These are phyloP conservation scores for Sarocladium oryzae DNA, from an alignment of 2,329 filamentous ascomycete species.

Conservation along the genomic window DNA sequence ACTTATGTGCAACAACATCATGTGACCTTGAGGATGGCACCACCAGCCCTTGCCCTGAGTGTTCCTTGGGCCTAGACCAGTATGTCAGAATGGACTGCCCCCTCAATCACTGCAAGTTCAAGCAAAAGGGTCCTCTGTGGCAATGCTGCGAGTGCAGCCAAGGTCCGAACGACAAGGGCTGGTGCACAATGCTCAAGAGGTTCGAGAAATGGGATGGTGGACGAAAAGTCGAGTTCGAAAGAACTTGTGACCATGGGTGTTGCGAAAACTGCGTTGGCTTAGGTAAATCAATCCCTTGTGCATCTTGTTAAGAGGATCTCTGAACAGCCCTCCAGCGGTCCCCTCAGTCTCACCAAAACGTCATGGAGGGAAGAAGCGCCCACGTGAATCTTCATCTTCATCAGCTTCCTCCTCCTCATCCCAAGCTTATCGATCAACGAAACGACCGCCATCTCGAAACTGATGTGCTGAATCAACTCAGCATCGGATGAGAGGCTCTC, in stretches of 20 bases:
- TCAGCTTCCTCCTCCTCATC: background rate
- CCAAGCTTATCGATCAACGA: background rate
- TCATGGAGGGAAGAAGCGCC: background rate
- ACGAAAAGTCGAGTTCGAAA: slow-evolving; percentile 6
- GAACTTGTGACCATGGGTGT: slow-evolving; percentile 45
- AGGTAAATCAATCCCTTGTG: slow-evolving; percentile 18
- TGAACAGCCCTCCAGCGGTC: background rate
- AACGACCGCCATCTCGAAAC: background rate
- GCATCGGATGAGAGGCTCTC: background rate
- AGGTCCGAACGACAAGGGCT: slow-evolving; percentile 45
- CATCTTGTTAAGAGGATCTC: too few species aligned
- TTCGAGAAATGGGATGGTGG: background rate
- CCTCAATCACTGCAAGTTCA: slow-evolving; percentile 45
- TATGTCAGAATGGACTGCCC: slow-evolving; percentile 38
- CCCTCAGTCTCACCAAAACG: background rate
- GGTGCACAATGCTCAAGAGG: slow-evolving; percentile 39
- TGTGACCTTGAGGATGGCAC: background rate
- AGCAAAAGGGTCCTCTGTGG: slow-evolving; percentile 43
- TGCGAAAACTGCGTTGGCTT: slow-evolving; percentile 43
- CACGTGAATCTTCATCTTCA: background rate
- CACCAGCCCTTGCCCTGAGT: background rate
- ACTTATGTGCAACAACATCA: slow-evolving; percentile 40
- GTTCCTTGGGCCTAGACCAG: slow-evolving; percentile 33
- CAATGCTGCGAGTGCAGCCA: slow-evolving; percentile 47
- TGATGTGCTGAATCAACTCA: background rate